A percentile compares a stretch with the other conserved stretches of the same genome.
phyloP scores from a whole-genome alignment of 345 rosid genomes.

The Noccaea bulbosa region DNA sequence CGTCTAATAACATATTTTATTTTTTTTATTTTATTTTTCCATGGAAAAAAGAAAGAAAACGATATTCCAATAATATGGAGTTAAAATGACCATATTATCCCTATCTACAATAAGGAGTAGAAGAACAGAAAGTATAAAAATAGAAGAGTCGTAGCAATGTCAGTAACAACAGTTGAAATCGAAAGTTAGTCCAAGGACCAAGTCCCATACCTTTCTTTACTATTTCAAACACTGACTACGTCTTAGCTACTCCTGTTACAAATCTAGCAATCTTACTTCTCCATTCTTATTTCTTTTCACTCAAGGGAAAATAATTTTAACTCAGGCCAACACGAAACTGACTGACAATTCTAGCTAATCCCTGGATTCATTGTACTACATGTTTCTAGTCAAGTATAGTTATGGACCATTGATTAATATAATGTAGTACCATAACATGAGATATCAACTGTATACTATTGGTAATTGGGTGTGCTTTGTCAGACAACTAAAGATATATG shows the following conservation, averaged over 20 bases:
- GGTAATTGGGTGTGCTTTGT: slow-evolving; percentile 10
- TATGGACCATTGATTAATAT: slow-evolving; percentile 35
- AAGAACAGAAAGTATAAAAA: slow-evolving; percentile 34
- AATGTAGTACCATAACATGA: background rate
- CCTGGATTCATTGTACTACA: slow-evolving; percentile 28
- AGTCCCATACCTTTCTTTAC: slow-evolving; percentile 42
- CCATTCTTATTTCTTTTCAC: background rate
- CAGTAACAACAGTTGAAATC: slow-evolving; percentile 39
- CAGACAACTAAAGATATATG: slow-evolving; percentile 3
- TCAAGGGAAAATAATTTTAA: background rate
- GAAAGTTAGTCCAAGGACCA: slow-evolving; percentile 34
- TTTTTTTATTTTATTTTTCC: background rate
- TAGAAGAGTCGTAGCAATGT: slow-evolving; percentile 29
- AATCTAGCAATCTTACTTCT: slow-evolving; percentile 32
- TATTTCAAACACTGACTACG: slow-evolving; percentile 41
- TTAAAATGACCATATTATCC: slow-evolving; percentile 17
- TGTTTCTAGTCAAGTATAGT: slow-evolving; percentile 25
- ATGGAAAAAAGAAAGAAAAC: background rate
- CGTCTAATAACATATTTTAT: background rate
- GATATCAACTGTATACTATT: background rate
- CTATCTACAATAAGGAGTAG: background rate
- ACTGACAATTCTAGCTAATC: slow-evolving; percentile 43
- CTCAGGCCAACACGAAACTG: slow-evolving; percentile 41
- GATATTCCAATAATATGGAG: slow-evolving; percentile 1
- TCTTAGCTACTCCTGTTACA: slow-evolving; percentile 35